Base-by-base conservation (phyloP, 2,329 filamentous ascomycete genomes). In the Claviceps cyperi region DNA sequence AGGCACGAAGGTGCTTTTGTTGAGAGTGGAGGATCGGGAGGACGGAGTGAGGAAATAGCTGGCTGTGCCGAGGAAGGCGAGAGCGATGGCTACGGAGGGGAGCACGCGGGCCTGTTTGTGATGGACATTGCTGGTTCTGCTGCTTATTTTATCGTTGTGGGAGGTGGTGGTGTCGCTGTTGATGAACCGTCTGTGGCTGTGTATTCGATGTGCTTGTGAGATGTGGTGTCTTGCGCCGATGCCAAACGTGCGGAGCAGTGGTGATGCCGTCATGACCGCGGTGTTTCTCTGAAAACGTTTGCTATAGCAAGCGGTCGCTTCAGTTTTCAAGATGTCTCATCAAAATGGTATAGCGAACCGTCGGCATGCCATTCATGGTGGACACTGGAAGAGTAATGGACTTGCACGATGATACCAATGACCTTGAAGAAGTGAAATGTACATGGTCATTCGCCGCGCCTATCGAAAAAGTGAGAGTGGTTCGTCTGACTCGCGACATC, bases 1-100 rank as follows among this genome's bases (percentile, higher is more conserved):
- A 3, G 78, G 75, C 37, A 75, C 75, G 64, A 88, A 89, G 22
- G 69, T 73, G 50, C 71, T 68, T 14, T 69, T 64, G 66, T 85
- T 81, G 52, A 87, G 73, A 2, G 59, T 61, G 3, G 57, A 54
- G 0, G 57, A 52, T 5, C 59, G 50, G 6, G 60, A 54, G 0
- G 62, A 54, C 0, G 62, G 57, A 0, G 60, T 46, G 32, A 55
- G 37, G 44, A 58, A 50, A 50, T 63, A 66, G 50, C 62, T 63
- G 2, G 56, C 40, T 15, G 58, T 54, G 39, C 55, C 56, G 35
- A 65, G 47, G 36, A 64, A 3, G 5, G 59, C 43, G 4, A 56
- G 47, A 2, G 55, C 37, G 2, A 60, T 45, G 28, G 64, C 17
- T 5, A 59, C 43, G 5, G 60, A 55, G 6, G 62, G 54, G 0